A percentile compares a stretch with the other conserved stretches of the same genome.
Conservation (phyloP, 139 green algal genomes). For the Microglena sp. region DNA sequence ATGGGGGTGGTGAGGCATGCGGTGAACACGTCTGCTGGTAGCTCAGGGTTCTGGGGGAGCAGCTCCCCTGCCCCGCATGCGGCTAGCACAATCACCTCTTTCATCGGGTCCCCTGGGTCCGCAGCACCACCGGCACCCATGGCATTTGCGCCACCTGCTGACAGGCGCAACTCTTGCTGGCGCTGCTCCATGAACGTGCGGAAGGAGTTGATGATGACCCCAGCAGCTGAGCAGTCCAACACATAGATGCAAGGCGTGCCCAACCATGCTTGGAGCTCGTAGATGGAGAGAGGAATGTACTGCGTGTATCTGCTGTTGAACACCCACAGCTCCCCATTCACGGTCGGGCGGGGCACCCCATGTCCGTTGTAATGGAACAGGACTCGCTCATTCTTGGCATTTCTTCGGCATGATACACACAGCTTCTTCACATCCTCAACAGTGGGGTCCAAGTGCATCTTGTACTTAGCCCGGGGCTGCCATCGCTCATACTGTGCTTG, state of each 20-base stretch:
- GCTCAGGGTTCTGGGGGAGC: constrained; percentile 80
- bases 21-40: constrained; percentile 96
- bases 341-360: constrained; percentile 90
- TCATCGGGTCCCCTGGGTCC: constrained; percentile 31
- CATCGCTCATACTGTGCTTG: constrained; percentile 98
- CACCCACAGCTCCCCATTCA: constrained; percentile 93
- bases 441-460: constrained; percentile 91
- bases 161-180: constrained; percentile 8
- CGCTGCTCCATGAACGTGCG: constrained; percentile 36
- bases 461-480: constrained; percentile 95
- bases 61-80: constrained; percentile 79
- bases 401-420: constrained; percentile 63
- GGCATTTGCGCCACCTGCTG: background rate
- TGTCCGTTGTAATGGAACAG: constrained; percentile 99
- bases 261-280: constrained; percentile 91
- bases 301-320: constrained; percentile 97
- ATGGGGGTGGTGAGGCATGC: constrained; percentile 97
- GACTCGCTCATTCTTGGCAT: constrained; percentile 88
- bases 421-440: constrained; percentile 97
- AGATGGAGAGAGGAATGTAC: constrained; percentile 97
- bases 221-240: constrained; percentile 91
- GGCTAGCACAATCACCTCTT: constrained; percentile 85
- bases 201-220: constrained; percentile 83
- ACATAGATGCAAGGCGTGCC: constrained; percentile 92
- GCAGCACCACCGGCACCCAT: background rate